Evolutionary conservation across 2,329 filamentous ascomycete species (phyloP).

Genomic region (Diaporthe sp.): DNA sequence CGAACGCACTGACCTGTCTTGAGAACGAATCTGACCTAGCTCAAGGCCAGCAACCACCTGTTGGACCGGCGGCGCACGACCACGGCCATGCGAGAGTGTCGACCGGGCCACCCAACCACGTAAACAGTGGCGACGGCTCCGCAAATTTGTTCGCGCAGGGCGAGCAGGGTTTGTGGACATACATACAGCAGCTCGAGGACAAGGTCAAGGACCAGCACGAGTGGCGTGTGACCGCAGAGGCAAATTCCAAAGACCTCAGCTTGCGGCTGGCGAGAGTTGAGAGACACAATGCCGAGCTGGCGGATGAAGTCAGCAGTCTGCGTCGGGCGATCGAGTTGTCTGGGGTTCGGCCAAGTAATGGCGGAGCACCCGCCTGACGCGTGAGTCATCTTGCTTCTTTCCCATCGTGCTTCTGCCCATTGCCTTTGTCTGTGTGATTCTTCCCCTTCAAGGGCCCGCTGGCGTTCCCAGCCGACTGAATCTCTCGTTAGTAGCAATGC

Average conservation of each 20-base stretch:
- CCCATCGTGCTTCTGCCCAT: too few species aligned
- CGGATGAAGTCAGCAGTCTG: slow-evolving; percentile 28
- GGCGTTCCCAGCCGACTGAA: background rate
- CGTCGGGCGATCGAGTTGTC: slow-evolving; percentile 19
- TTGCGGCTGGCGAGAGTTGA: slow-evolving; percentile 32
- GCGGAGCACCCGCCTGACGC: slow-evolving; percentile 17
- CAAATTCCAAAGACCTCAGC: slow-evolving; percentile 24
- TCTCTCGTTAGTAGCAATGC: background rate
- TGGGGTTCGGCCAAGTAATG: slow-evolving; percentile 7
- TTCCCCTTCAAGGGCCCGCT: too few species aligned
- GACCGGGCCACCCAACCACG: slow-evolving; percentile 58
- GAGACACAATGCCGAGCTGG: slow-evolving; percentile 26
- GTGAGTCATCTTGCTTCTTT: background rate
- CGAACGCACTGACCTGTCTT: slow-evolving; percentile 56
- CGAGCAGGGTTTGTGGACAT: slow-evolving; percentile 77
- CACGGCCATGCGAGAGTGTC: slow-evolving; percentile 54
- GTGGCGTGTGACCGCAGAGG: slow-evolving; percentile 44
- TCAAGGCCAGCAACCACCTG: slow-evolving; percentile 30
- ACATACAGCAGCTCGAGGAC: slow-evolving; percentile 79
- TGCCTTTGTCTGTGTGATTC: background rate
- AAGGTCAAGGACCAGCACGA: slow-evolving; percentile 63
- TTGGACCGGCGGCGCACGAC: slow-evolving; percentile 27
- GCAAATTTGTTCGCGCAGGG: slow-evolving; percentile 76
- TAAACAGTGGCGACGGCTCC: slow-evolving; percentile 68
- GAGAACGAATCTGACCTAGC: slow-evolving; percentile 27